Evolutionary conservation across 768 basidiomycete species (phyloP), one percentile per base, ranked within the genome.

Genomic region (Hypholoma fasciculare): DNA sequence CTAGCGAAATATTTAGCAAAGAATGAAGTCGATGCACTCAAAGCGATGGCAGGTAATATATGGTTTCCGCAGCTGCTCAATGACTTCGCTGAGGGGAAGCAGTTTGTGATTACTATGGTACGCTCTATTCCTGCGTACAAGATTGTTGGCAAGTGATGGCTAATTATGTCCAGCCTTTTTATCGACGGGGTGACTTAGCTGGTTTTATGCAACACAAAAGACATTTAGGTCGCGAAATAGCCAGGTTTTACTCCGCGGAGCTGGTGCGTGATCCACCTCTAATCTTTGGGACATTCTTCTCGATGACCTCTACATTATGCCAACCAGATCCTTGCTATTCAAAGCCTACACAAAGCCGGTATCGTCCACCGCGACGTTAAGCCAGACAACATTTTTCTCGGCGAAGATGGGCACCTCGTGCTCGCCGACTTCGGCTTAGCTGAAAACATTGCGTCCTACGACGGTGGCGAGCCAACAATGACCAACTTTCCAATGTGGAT

Each of bases 291-390:
- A 23, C 26, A 19, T n/a, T 53, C 49, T 7, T 20, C 9, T 12
- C 4, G 19, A 20, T 36, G n/a, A 53, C 19, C 16, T 20, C 23
- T 12, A 5, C 17, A 34, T 13, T 37, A 36, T 36, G 14, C 20
- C 17, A 2, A 37, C 23, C 42, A 76, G 75, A 57, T 72, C 12
- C 59, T 74, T 17, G 74, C 69, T 26, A 67, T 75, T 14, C 67
- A 70, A 23, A 60, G 52, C 14, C 67, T 77, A 3, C 74, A 77
- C 62, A 64, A 69, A 48, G 57, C 58, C 12, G 72, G 73, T 8
- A 74, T 76, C 27, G 60, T 74, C 27, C 74, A 76, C 56, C 63
- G 73, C 2, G 74, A 76, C 56, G 65, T 76, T 63, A 76, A 76
- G 61, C 64, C 73, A 5, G 71, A 70, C 58, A 76, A 74, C 57